These are phyloP conservation scores for Glycine latifolia DNA, from an alignment of 306 rosid genomes.

Conservation along the genomic window DNA sequence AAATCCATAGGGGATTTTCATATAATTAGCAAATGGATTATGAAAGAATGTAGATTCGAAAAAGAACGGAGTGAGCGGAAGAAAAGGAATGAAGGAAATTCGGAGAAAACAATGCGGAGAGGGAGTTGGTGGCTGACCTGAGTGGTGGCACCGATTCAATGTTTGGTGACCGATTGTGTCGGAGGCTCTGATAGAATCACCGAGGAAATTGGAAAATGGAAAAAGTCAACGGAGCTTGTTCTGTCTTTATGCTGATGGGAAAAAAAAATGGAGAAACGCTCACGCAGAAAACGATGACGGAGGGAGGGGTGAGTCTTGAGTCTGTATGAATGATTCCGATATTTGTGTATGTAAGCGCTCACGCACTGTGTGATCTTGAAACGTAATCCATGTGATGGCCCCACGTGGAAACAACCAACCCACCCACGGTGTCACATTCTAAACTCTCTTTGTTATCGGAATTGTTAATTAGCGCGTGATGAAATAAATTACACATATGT, in stretches of 20 bases:
- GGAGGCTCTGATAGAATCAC: not conserved
- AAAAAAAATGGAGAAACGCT: not conserved
- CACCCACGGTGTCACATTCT: no score
- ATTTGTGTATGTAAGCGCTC: not conserved
- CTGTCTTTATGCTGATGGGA: no score
- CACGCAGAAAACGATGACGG: not conserved
- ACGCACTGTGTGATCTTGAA: not conserved
- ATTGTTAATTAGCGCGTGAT: no score
- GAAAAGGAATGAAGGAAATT: not conserved
- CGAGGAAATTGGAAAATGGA: not conserved
- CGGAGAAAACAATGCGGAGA: constrained; percentile 3
- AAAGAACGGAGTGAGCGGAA: not conserved
- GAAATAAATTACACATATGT: no score
- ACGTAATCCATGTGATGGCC: constrained; percentile 2
- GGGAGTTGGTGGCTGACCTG: constrained; percentile 24
- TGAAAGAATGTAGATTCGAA: constrained; percentile 10
- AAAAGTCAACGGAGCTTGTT: constrained; percentile 29
- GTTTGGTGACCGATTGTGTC: constrained; percentile 15
- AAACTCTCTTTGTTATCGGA: no score
- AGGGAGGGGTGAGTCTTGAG: not conserved
- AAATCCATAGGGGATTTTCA: not conserved
- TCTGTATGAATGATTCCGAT: not conserved
- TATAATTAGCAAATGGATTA: not conserved
- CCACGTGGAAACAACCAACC: not conserved
- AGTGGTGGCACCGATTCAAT: not conserved